Conservation (phyloP, 192 early-diverging fungal species). For the Oehlia diaphana region DNA sequence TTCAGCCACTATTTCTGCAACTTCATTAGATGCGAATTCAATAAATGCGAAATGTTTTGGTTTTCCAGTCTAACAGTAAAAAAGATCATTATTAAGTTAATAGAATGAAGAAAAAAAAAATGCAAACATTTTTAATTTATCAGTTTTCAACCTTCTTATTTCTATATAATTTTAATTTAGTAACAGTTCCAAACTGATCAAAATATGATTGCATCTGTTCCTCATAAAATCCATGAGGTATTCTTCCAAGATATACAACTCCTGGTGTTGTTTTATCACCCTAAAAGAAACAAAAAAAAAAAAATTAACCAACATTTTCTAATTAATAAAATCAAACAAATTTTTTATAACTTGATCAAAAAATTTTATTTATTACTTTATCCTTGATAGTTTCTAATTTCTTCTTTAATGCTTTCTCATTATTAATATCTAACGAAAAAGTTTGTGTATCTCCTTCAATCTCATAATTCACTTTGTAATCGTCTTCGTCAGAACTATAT, state of each 20-base stretch:
- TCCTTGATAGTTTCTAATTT: not conserved
- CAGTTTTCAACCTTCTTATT: slow-evolving; percentile 62
- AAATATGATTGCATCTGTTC: slow-evolving; percentile 90
- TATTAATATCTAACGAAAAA: not conserved
- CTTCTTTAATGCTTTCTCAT: not conserved
- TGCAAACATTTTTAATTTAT: too few relatives aligned
- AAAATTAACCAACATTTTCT: too few relatives aligned
- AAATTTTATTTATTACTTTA: not conserved
- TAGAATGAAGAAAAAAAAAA: not conserved
- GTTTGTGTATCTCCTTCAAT: not conserved
- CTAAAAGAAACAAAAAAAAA: not conserved
- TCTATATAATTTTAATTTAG: slow-evolving; percentile 74
- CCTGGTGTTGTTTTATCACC: slow-evolving; percentile 50
- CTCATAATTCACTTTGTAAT: not conserved
- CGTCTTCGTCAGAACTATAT: not conserved
- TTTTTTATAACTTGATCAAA: not conserved
- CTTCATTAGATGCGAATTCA: slow-evolving; percentile 78
- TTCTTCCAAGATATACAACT: slow-evolving; percentile 85
- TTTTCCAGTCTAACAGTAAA: slow-evolving; percentile 61
- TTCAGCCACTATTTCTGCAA: slow-evolving; percentile 88
- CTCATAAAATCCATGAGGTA: slow-evolving; percentile 97
- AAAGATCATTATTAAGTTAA: not conserved
- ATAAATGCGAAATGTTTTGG: slow-evolving; percentile 96
- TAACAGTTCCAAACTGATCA: slow-evolving; percentile 88
- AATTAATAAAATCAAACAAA: too few relatives aligned